A percentile compares a stretch with the other conserved stretches of the same genome.
These are phyloP conservation scores for Canavalia ensiformis DNA, from an alignment of 306 rosid genomes.

Conservation along the genomic window DNA sequence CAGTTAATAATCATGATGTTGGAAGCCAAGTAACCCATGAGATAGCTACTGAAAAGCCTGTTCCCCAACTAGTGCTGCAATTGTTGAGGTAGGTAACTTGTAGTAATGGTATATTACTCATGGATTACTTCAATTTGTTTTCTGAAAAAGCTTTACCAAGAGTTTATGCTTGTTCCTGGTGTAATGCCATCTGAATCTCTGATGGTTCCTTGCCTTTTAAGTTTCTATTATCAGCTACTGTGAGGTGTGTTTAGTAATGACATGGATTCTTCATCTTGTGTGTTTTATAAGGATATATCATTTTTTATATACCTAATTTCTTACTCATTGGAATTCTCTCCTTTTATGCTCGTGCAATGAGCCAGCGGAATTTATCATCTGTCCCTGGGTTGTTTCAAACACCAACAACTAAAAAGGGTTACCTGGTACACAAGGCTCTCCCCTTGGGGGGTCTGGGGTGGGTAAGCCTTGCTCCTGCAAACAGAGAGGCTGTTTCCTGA, in stretches of 20 bases:
- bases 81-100: conserved; percentile 60
- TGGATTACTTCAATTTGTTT: conserved; percentile 32
- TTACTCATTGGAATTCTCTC: conserved; percentile 30
- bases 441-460: neutral
- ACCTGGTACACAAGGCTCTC: neutral
- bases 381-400: neutral
- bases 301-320: conserved; percentile 30
- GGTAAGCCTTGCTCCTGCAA: neutral
- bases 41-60: conserved; percentile 62
- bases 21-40: conserved; percentile 53
- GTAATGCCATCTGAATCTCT: neutral
- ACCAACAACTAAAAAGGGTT: neutral
- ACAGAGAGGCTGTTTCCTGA: too few species aligned
- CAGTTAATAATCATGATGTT: conserved; percentile 50
- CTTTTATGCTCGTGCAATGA: conserved; percentile 4
- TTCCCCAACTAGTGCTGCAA: conserved; percentile 62
- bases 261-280: conserved; percentile 17
- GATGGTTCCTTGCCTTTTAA: conserved; percentile 29
- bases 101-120: conserved; percentile 16
- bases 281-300: conserved; percentile 33
- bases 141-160: conserved; percentile 30
- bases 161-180: conserved; percentile 24
- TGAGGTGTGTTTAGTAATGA: neutral
- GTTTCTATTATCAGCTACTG: neutral
- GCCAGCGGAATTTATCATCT: neutral